These are phyloP conservation scores for Termitomyces sp. DNA, from an alignment of 768 basidiomycete species.

Conservation along the genomic window DNA sequence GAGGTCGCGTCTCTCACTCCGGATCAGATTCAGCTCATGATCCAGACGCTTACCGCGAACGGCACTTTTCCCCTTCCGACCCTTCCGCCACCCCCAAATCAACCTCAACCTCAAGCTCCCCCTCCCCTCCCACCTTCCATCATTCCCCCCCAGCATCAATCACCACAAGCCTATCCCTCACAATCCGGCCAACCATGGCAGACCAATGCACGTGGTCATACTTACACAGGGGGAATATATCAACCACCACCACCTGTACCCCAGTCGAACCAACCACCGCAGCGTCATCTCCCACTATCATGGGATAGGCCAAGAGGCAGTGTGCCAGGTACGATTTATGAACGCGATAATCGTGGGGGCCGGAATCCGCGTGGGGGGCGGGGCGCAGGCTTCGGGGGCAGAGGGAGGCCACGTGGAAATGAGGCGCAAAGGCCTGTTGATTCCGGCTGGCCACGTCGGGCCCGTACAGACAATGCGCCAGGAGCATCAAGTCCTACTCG, in stretches of 20 bases:
- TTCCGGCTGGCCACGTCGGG: constrained; percentile 50
- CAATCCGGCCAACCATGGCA: constrained; percentile 13
- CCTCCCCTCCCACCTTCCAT: constrained; percentile 12
- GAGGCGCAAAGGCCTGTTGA: constrained; percentile 38
- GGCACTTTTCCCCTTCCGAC: constrained; percentile 23
- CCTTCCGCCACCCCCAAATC: constrained; percentile 9
- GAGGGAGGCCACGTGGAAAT: constrained; percentile 27
- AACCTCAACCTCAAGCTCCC: constrained; percentile 1
- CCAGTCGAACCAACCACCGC: constrained; percentile 10
- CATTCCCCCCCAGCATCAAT: constrained; percentile 18
- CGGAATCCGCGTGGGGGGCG: constrained; percentile 25
- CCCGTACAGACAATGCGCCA: constrained; percentile 23
- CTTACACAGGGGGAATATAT: constrained; percentile 11
- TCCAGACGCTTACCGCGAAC: constrained; percentile 48
- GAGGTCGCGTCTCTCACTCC: constrained; percentile 72
- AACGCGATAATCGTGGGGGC: constrained; percentile 29
- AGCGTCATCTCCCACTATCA: constrained; percentile 19
- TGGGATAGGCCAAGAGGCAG: constrained; percentile 20
- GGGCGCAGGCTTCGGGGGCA: constrained; percentile 14
- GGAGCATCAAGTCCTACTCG: constrained; percentile 17
- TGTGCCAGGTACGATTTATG: constrained; percentile 21
- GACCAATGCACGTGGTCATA: constrained; percentile 2
- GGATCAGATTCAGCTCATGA: constrained; percentile 67
- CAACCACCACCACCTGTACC: constrained; percentile 13
- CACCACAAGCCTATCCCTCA: constrained; percentile 15